Evolutionary conservation across 768 basidiomycete genomes (phyloP).

Genomic region (Antrodiella citrinella): DNA sequence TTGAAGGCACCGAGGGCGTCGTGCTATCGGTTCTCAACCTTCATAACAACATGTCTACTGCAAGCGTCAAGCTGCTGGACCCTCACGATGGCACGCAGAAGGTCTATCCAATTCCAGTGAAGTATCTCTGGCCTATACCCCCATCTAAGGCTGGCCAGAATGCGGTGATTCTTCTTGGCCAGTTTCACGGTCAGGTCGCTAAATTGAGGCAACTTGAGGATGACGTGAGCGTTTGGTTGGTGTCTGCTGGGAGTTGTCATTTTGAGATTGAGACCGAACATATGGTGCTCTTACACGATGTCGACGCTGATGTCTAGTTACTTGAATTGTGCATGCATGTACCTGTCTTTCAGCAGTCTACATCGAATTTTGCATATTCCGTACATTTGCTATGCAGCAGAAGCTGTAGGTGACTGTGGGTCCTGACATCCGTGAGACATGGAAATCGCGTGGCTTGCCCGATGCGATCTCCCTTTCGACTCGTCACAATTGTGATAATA

Average conservation of each 20-base stretch:
- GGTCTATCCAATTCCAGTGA: background rate
- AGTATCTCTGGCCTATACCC: background rate
- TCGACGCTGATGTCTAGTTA: background rate
- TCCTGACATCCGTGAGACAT: background rate
- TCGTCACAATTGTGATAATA: no score
- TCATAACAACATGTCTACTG: background rate
- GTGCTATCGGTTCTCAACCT: background rate
- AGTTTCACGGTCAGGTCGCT: background rate
- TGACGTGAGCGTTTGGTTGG: background rate
- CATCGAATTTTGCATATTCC: no score
- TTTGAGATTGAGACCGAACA: background rate
- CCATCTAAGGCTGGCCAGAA: background rate
- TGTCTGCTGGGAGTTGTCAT: background rate
- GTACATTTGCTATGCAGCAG: background rate
- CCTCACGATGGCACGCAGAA: background rate
- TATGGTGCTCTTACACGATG: background rate
- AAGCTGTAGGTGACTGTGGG: background rate
- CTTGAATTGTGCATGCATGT: background rate
- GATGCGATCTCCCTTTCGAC: background rate
- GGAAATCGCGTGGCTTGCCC: background rate
- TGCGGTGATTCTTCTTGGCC: background rate
- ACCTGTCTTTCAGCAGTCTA: background rate
- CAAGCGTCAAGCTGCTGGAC: background rate
- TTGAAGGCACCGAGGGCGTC: background rate
- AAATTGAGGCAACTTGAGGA: background rate